Evolutionary conservation across 208 protist species (phyloP).

Genomic region (Endotrypanum monterogeii): DNA sequence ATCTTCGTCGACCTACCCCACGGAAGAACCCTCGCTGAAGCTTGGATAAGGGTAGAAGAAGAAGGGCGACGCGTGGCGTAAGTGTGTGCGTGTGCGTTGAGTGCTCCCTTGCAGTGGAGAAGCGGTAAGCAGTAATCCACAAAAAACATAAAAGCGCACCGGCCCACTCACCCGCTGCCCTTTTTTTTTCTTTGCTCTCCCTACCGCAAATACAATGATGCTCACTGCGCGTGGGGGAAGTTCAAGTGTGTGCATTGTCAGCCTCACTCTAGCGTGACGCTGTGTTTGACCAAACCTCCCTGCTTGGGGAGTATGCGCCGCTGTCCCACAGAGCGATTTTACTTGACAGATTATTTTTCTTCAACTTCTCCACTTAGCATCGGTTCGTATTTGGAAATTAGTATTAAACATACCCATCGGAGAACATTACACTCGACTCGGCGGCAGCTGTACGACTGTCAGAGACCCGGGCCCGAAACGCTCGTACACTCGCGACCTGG

Average conservation of each 20-base stretch:
- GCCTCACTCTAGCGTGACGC: background rate
- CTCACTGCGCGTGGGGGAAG: background rate
- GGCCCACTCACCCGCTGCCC: too few relatives aligned
- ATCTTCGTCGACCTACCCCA: background rate
- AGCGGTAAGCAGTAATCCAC: too few relatives aligned
- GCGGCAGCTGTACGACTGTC: background rate
- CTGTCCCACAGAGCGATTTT: background rate
- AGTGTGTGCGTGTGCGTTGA: background rate
- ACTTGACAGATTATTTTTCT: background rate
- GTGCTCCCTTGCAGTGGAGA: background rate
- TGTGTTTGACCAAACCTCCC: background rate
- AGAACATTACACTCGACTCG: background rate
- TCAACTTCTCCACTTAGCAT: background rate
- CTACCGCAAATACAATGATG: background rate
- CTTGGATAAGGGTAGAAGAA: background rate
- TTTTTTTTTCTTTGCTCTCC: background rate
- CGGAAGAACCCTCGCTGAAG: background rate
- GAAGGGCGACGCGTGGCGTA: background rate
- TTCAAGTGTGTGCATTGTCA: background rate
- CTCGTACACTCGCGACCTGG: background rate
- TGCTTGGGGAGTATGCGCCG: background rate
- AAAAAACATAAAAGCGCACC: background rate
- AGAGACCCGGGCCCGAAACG: background rate
- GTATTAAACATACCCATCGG: background rate
- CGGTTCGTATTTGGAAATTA: background rate